Base-by-base conservation (phyloP, 2,329 filamentous ascomycete genomes). In the Fusarium goolgardi region DNA sequence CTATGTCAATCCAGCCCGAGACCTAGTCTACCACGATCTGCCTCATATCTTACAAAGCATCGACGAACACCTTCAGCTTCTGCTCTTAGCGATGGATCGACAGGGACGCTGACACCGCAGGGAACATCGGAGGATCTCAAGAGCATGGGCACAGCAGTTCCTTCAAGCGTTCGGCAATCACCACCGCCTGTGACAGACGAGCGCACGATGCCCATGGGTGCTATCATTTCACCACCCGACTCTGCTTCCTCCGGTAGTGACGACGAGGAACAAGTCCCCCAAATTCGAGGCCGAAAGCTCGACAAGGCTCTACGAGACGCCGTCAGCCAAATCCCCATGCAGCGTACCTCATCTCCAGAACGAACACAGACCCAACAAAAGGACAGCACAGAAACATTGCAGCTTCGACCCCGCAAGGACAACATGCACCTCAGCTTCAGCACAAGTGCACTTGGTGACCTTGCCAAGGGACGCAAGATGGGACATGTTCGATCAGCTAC, bases 191-290 rank as follows among this genome's bases (percentile, higher is more conserved):
- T 93, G 67, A 92, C 89, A 67, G 89, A 93, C 80, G 86, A 83
- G 27, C 78, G 88, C 62, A 82, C 87, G 67, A 96, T 97, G 78
- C 93, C 94, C 41, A 88, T 88, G 65, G 93, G 93, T 64, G 94
- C 93, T 67, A 88, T 97, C 71, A 92, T 97, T 61, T 97, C 95
- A 1, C 95, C 95, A 35, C 95, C 95, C 12, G 95, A 97, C 74
- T 97, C 94, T 34, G 86, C 87, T 9, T 86, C 87, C 39, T 91
- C 90, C 70, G 94, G 90, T 27, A 94, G 94, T 78, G 94, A 97
- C 76, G 93, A 97, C 71, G 93, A 96, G 75, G 93, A 96, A 74
- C 89, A 88, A 71, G 80, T 73, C 25, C 78, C 77, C 3, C 78
- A 83, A 52, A 74, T 81, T 8, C 80, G 83, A 6, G 83, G 81